phyloP scores from a whole-genome alignment of 2,329 filamentous ascomycete genomes.

The Fonsecaea erecta region DNA sequence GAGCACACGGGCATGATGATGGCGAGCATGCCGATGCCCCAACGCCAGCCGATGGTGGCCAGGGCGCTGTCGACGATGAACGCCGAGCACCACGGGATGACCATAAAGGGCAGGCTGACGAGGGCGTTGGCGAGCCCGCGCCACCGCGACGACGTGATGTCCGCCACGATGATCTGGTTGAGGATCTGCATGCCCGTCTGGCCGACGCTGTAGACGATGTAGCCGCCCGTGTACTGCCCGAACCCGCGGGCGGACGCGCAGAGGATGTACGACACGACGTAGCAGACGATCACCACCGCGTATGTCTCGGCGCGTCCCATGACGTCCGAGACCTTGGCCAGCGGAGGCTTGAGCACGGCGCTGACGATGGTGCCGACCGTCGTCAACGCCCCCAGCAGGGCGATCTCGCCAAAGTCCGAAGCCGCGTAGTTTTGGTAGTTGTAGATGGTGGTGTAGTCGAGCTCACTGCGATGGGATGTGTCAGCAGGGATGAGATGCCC shows the following conservation, averaged over 20 bases:
- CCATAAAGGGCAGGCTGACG: slow-evolving; percentile 48
- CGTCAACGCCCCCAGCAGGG: slow-evolving; percentile 26
- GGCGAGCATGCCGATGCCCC: slow-evolving; percentile 52
- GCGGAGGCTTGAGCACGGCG: slow-evolving; percentile 48
- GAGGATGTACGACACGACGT: slow-evolving; percentile 47
- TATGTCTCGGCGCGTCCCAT: slow-evolving; percentile 46
- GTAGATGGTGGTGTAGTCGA: slow-evolving; percentile 46
- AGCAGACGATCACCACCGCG: slow-evolving; percentile 42
- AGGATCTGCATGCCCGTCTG: slow-evolving; percentile 49
- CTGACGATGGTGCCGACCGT: slow-evolving; percentile 48
- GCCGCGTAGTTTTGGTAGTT: slow-evolving; percentile 50
- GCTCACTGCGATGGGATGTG: slow-evolving; percentile 39
- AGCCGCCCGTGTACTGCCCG: slow-evolving; percentile 46
- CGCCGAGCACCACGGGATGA: slow-evolving; percentile 50
- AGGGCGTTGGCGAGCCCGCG: slow-evolving; percentile 48
- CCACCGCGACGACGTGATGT: slow-evolving; percentile 49
- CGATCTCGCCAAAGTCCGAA: slow-evolving; percentile 48
- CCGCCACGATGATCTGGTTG: slow-evolving; percentile 52
- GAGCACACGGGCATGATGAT: slow-evolving; percentile 49
- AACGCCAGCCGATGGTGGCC: slow-evolving; percentile 50
- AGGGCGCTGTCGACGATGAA: slow-evolving; percentile 50
- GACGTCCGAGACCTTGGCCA: slow-evolving; percentile 52
- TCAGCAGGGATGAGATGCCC: background rate
- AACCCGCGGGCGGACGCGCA: slow-evolving; percentile 45
- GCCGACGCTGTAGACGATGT: slow-evolving; percentile 46